Base-by-base conservation (phyloP, 768 basidiomycete genomes). In the Lanmaoa pseudosensibilis region DNA sequence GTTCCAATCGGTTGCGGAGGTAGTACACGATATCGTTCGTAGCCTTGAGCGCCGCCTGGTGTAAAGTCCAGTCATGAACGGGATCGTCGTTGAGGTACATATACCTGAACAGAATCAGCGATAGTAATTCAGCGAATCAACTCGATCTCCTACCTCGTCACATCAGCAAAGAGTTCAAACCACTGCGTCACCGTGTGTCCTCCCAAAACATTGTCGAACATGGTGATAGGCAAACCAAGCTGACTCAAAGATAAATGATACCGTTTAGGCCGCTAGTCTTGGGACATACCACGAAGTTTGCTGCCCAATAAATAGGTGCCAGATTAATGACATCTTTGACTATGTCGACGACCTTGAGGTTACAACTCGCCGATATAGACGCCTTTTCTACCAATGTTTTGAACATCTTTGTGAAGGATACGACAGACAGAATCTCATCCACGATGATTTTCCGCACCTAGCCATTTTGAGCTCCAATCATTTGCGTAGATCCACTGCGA, bases 241-340 rank as follows among this genome's bases (percentile, higher is more conserved):
- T 52, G 34, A 15, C 33, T 23, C 23, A 49, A 52, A 10, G 8
- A 33, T 46, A 43, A 53, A 40, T 25, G 15, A 46, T 36, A 41
- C 13, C 9, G 38, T 33, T n/a, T 15, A 34, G 13, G 30, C 2
- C 4, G 21, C 43, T 37, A 36, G 18, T 7, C 34, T 16, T 27
- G 16, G 10, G 10, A 59, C 85, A 60, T 57, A 88, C 88, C 55
- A 88, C 71, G 51, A 81, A 66, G 33, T 80, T 74, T 11, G 79
- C 78, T 30, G 85, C 75, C 86, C 85, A 90, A 56, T 81, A 76
- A 5, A 86, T 68, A 0, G 88, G 83, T 38, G 87, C 55, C 27
- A 78, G 65, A 58, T 90, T 86, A 63, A 87, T 80, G 21, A 90
- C 87, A 60, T 90, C 85, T 40, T 74, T 74, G 8, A 90, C 80